These are phyloP conservation scores for Pseudotsuga menziesii DNA, from an alignment of 75 land plant species.

Conservation along the genomic window DNA sequence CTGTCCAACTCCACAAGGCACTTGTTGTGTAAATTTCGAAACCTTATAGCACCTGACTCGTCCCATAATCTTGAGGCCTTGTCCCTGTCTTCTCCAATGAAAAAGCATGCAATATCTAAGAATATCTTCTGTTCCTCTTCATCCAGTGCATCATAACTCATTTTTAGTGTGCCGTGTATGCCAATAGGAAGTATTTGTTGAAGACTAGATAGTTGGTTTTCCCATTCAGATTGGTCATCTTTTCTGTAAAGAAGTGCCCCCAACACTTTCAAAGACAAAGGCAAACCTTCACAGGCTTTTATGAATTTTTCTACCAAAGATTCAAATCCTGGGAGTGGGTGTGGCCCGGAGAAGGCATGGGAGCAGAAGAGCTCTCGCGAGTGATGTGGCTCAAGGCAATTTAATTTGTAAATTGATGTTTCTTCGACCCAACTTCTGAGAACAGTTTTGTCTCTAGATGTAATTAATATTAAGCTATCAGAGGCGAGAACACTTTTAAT, in stretches of 20 bases:
- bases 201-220: not conserved
- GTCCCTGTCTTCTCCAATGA: not conserved
- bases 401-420: not conserved
- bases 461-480: not conserved
- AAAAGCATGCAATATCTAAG: conserved; percentile 6
- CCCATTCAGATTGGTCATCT: not conserved
- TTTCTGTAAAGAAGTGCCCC: not conserved
- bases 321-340: not conserved
- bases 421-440: not conserved
- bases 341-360: not conserved
- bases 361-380: not conserved
- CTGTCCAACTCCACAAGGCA: not conserved
- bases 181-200: not conserved
- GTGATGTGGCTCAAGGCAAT: not conserved
- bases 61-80: not conserved
- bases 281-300: not conserved
- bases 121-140: conserved; percentile 1
- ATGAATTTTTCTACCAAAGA: not conserved
- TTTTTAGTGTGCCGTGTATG: not conserved
- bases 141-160: not conserved
- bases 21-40: not conserved
- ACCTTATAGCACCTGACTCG: not conserved
- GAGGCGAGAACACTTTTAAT: not conserved
- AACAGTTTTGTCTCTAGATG: not conserved
- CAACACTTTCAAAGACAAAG: not conserved